These are phyloP conservation scores for Mrakia frigida DNA, from an alignment of 768 basidiomycete genomes.

Conservation along the genomic window DNA sequence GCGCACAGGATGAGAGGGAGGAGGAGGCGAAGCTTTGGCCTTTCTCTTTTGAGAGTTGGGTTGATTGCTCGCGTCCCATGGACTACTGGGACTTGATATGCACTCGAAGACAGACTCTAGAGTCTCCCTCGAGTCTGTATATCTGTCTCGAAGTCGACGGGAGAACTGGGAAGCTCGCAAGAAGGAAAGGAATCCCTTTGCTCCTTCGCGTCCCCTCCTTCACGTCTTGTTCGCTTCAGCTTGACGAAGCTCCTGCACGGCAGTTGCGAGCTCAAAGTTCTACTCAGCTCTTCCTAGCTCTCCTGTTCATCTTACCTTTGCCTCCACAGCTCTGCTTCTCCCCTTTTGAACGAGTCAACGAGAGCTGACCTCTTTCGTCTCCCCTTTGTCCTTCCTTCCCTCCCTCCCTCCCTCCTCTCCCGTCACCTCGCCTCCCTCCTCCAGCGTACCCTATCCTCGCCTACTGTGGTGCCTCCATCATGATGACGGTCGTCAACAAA, in stretches of 20 bases:
- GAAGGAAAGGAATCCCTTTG: neutral
- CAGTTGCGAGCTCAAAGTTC: neutral
- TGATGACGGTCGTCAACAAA: slow-evolving; percentile 98
- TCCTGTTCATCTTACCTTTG: neutral
- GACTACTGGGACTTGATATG: too few species aligned
- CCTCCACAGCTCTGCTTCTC: neutral
- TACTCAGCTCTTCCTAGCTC: too few species aligned
- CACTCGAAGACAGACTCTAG: too few species aligned
- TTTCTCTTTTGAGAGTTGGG: too few species aligned
- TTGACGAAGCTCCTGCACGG: neutral
- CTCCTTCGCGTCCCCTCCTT: neutral
- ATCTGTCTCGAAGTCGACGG: neutral
- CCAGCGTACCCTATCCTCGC: slow-evolving; percentile 54
- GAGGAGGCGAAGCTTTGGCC: too few species aligned
- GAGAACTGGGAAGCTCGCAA: neutral
- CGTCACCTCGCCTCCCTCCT: neutral
- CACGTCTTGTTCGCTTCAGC: neutral
- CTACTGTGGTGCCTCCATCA: slow-evolving; percentile 86
- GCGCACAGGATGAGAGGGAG: neutral
- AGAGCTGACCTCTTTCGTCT: neutral
- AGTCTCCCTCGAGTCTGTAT: too few species aligned
- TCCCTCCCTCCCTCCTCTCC: neutral
- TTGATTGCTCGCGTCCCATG: too few species aligned
- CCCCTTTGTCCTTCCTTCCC: neutral
- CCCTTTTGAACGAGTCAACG: neutral